phyloP scores from a whole-genome alignment of 805 yeast genomes.

The Candida tallmaniae region DNA sequence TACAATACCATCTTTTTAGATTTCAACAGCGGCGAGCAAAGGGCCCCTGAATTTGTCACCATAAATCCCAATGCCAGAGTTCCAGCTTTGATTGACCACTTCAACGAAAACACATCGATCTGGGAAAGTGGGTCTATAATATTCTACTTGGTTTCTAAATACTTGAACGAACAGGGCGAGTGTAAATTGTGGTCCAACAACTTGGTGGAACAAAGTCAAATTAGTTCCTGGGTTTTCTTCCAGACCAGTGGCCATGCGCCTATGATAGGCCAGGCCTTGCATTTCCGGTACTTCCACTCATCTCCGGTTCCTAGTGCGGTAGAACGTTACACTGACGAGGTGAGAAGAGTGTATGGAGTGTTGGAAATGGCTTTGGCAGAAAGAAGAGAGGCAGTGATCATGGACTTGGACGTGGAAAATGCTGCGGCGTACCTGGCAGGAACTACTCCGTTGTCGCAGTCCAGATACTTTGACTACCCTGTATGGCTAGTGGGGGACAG shows the following conservation, averaged over 20 bases:
- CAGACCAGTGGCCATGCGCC: constrained; percentile 98
- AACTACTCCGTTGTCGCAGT: constrained; percentile 78
- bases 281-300: constrained; percentile 86
- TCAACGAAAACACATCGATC: constrained; percentile 68
- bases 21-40: constrained; percentile 83
- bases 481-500: constrained; percentile 92
- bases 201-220: constrained; percentile 75
- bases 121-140: constrained; percentile 97
- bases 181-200: constrained; percentile 80
- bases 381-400: constrained; percentile 80
- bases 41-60: constrained; percentile 91
- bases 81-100: constrained; percentile 90
- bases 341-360: constrained; percentile 88
- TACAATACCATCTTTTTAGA: constrained; percentile 83
- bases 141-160: constrained; percentile 71
- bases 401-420: constrained; percentile 84
- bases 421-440: constrained; percentile 87
- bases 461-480: constrained; percentile 85
- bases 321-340: constrained; percentile 88
- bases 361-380: constrained; percentile 94
- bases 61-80: constrained; percentile 95
- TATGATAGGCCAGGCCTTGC: constrained; percentile 97
- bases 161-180: constrained; percentile 55
- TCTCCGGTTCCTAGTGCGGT: constrained; percentile 84
- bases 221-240: constrained; percentile 85